Evolutionary conservation across 2,329 filamentous ascomycete genomes (phyloP).

Genomic region (Zymoseptoria passerinii): DNA sequence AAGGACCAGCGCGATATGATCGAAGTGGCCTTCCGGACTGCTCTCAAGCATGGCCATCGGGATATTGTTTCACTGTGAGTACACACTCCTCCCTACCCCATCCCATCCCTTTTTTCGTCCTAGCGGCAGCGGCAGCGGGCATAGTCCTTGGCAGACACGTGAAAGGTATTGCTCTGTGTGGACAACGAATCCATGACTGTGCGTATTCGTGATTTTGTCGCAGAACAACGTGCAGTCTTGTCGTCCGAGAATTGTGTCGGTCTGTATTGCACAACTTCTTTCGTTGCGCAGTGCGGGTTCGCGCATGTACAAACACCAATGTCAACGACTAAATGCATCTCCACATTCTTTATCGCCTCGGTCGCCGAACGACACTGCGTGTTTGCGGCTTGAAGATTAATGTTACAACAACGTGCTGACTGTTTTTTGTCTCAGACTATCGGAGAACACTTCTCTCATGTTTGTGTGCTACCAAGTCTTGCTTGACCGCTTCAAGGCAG

Average conservation of each 20-base stretch:
- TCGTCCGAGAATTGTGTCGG: neutral
- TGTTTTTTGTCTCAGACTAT: constrained; percentile 7
- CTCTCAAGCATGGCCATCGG: constrained; percentile 40
- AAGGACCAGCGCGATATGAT: constrained; percentile 50
- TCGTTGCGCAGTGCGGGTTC: neutral
- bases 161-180: neutral
- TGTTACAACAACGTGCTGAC: constrained; percentile 5
- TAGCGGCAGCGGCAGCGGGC: constrained; percentile 1
- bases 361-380: neutral
- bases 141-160: neutral
- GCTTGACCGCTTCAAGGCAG: constrained; percentile 38
- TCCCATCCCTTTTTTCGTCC: constrained; percentile 1
- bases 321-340: too few species aligned
- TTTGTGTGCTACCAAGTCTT: constrained; percentile 43
- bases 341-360: too few species aligned
- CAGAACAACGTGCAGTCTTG: neutral
- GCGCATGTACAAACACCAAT: too few species aligned
- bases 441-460: constrained; percentile 32
- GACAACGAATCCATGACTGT: neutral
- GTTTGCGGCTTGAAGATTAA: neutral
- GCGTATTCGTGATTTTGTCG: neutral
- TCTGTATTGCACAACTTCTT: neutral
- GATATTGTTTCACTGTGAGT: constrained; percentile 39
- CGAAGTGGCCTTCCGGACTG: constrained; percentile 42
- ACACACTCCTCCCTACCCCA: constrained; percentile 4